Conservation (phyloP, 805 yeast species). For the Suhomyces emberorum region DNA sequence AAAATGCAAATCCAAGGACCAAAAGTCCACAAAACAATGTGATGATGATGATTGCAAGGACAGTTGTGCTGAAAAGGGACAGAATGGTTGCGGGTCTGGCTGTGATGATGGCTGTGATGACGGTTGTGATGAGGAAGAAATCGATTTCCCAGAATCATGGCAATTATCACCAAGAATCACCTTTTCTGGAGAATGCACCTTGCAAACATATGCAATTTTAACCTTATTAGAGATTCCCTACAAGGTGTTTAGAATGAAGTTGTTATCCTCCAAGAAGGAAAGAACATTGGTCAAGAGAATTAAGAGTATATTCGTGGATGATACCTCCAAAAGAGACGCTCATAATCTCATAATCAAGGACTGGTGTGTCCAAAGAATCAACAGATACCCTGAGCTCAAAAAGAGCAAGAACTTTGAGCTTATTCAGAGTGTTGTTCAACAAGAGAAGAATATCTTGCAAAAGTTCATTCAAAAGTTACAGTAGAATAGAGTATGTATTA, state of each 20-base stretch:
- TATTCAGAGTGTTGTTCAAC: constrained; percentile 18
- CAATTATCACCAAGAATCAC: constrained; percentile 39
- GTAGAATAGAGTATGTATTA: no score
- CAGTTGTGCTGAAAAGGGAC: constrained; percentile 9
- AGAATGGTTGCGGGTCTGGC: constrained; percentile 12
- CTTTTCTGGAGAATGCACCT: constrained; percentile 43
- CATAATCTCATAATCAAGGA: constrained; percentile 11
- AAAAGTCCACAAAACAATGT: constrained; percentile 4
- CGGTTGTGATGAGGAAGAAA: constrained; percentile 15
- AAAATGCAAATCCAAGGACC: background rate
- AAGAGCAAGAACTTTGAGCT: constrained; percentile 10
- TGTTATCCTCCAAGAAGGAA: constrained; percentile 18
- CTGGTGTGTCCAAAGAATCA: constrained; percentile 28
- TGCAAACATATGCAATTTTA: constrained; percentile 40
- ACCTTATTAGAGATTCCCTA: constrained; percentile 27
- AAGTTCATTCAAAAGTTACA: constrained; percentile 5
- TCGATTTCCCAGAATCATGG: constrained; percentile 37
- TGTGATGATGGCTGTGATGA: constrained; percentile 15
- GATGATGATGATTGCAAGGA: constrained; percentile 8
- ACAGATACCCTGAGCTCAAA: constrained; percentile 13
- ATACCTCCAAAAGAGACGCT: constrained; percentile 4
- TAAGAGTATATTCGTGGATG: constrained; percentile 15
- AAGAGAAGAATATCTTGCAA: constrained; percentile 25
- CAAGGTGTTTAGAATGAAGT: constrained; percentile 22
- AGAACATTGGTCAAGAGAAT: constrained; percentile 19